Base-by-base conservation (phyloP, 768 basidiomycete species). In the Holtermanniella nyarrowii region DNA sequence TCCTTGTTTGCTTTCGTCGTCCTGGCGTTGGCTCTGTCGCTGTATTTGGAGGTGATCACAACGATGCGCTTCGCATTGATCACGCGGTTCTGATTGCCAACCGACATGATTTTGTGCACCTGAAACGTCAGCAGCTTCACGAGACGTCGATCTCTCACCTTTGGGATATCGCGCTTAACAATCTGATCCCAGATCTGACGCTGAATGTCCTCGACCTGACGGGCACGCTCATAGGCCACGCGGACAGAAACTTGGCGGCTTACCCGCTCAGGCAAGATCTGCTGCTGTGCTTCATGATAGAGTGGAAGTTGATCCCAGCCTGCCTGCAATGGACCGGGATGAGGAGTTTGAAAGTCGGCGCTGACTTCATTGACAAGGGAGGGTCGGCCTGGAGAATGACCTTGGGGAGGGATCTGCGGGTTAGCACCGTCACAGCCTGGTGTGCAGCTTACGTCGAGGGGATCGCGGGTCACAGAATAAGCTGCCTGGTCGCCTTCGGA, bases 151-250 rank as follows among this genome's bases (percentile, higher is more conserved):
- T 56, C n/a, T n/a, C n/a, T 43, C 42, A 66, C 64, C 59, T 53
- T 61, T 14, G 65, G 65, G 1, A 66, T 51, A 59, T 66, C 65
- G 46, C 31, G 31, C 31, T 55, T 47, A 12, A 63, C 62, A 18
- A 66, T 52, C 16, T 25, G 51, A n/a, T 40, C 46, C 65, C 65
- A 66, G 42, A 51, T 57, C 39, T 49, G 50, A 44, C 52, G 54
- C 56, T 63, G 60, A 23, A 63, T 26, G 12, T 66, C 65, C 43
- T 63, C 65, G 23, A 63, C 65, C 21, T 59, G 21, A 1, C 50
- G 7, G 31, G 31, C 31, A 16, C 31, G 31, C 16, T 37, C 31
- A 7, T 7, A 7, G 10, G 31, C 31, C 10, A 37, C 10, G 10
- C 31, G 31, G 31, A 16, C 7, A 16, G 31, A 37, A 37, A 37